Percentiles rank a stretch among this genome's conserved stretches.
Evolutionary conservation across 2,329 filamentous ascomycete species (phyloP).

Genomic region (Cordyceps pruinosa): DNA sequence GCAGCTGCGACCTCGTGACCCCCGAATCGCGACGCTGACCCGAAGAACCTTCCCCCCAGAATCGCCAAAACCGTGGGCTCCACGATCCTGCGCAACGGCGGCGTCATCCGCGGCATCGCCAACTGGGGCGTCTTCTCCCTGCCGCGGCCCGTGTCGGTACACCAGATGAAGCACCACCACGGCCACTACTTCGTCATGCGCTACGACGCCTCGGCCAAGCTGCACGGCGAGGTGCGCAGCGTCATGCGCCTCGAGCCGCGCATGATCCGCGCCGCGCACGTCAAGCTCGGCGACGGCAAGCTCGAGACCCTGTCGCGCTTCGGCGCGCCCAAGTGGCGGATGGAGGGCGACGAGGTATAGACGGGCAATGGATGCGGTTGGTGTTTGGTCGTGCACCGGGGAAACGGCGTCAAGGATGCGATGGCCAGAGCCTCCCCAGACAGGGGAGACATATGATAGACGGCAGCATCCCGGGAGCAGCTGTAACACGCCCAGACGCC

Average conservation of each 20-base stretch:
- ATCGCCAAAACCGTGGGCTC: constrained; percentile 81
- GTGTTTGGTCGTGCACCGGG: too few relatives aligned
- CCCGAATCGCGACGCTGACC: constrained; percentile 13
- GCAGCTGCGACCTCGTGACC: background rate
- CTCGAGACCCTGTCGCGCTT: constrained; percentile 45
- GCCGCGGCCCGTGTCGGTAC: constrained; percentile 68
- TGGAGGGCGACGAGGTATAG: constrained; percentile 26
- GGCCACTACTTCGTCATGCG: constrained; percentile 98
- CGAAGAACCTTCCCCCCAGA: constrained; percentile 38
- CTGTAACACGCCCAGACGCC: too few relatives aligned
- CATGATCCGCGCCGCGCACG: constrained; percentile 79
- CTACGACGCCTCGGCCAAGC: constrained; percentile 70
- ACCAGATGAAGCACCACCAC: constrained; percentile 74
- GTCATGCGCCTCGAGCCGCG: constrained; percentile 81
- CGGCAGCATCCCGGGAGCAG: too few relatives aligned
- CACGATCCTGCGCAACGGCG: constrained; percentile 73
- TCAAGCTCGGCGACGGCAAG: constrained; percentile 69
- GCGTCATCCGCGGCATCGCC: constrained; percentile 83
- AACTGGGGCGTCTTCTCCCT: constrained; percentile 95
- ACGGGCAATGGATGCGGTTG: too few relatives aligned
- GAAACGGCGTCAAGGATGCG: too few relatives aligned
- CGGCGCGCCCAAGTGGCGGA: constrained; percentile 44
- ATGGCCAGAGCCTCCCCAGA: too few relatives aligned
- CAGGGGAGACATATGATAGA: too few relatives aligned
- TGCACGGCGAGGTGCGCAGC: constrained; percentile 67